Base-by-base conservation (phyloP, 768 basidiomycete species). In the Flagelloscypha sp. region DNA sequence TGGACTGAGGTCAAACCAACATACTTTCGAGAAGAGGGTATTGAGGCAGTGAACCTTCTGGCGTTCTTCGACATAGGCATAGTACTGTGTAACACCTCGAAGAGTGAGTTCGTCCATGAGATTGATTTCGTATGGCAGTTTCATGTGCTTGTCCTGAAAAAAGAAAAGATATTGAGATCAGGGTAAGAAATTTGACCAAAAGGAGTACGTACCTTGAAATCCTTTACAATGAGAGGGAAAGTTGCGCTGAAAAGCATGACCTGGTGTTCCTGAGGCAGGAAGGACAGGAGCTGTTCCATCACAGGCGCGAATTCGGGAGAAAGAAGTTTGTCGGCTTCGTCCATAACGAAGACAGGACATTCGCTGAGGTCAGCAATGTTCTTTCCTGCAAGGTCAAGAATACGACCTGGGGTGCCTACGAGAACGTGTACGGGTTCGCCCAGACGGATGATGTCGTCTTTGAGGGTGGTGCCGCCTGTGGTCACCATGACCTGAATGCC, bases 11-110 rank as follows among this genome's bases (percentile, higher is more conserved):
- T 5, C 12, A 10, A 5, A 21, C 6, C 21, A 33, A 46, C 66
- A 40, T 36, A 90, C 92, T 74, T 97, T 97, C 51, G 90, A 94
- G 74, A 98, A 98, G 47, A 98, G 79, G 42, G 95, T 99, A 70
- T 99, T 99, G 47, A 99, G 71, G 63, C 94, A 99, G 65, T 99
- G 95, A 24, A 98, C 94, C 66, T 99, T 99, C 68, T 99, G 94
- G 44, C 89, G 79, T 59, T 99, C 94, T 63, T 99, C 94, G 54
- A 99, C 90, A 61, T 89, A 99, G 49, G 95, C 94, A 57, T 98
- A 99, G 58, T 97, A 99, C 69, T 99, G 94, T 32, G 94, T 98
- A 37, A 99, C 94, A 69, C 94, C 94, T 45, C 88, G 88, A 30
- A 99, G 71, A 34, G 94, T 99, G 43, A 99, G 81, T 71, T 99